These are phyloP conservation scores for Apodospora peruviana DNA, from an alignment of 495 filamentous ascomycete species.

Conservation along the genomic window DNA sequence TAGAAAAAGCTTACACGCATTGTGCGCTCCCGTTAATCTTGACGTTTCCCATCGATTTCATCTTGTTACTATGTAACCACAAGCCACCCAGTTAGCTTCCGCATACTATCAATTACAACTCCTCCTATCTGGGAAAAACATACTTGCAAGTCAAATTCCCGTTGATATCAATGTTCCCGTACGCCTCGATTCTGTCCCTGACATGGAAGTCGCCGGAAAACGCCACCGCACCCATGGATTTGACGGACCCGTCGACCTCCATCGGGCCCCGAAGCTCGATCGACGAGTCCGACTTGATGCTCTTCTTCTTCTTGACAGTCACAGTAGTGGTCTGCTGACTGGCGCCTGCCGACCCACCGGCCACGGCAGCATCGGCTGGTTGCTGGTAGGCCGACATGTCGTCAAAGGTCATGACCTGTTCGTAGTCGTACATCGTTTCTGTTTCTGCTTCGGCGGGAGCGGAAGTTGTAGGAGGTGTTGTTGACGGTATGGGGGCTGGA, in stretches of 20 bases:
- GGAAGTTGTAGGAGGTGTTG: not conserved
- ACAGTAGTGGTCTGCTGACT: not conserved
- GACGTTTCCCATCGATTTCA: constrained; percentile 33
- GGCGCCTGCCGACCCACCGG: constrained; percentile 5
- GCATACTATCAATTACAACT: not conserved
- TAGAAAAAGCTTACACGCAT: constrained; percentile 11
- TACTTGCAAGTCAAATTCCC: constrained; percentile 27
- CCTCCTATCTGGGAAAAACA: not conserved
- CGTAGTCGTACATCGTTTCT: constrained; percentile 27
- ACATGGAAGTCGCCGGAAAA: constrained; percentile 30
- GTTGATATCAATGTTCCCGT: constrained; percentile 27
- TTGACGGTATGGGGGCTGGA: not conserved
- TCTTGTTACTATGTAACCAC: constrained; percentile 16
- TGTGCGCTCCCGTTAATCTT: constrained; percentile 20
- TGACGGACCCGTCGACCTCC: constrained; percentile 34
- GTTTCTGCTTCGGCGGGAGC: constrained; percentile 1
- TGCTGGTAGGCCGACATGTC: constrained; percentile 10
- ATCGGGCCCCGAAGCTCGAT: constrained; percentile 29
- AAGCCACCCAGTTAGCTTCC: not conserved
- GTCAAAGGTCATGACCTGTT: constrained; percentile 31
- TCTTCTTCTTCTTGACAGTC: constrained; percentile 21
- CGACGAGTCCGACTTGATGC: constrained; percentile 26
- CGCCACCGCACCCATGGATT: constrained; percentile 26
- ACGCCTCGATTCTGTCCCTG: constrained; percentile 32
- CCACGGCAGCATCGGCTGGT: not conserved